Conservation (phyloP, 1,139 yeast species). For the Pichia inconspicua region DNA sequence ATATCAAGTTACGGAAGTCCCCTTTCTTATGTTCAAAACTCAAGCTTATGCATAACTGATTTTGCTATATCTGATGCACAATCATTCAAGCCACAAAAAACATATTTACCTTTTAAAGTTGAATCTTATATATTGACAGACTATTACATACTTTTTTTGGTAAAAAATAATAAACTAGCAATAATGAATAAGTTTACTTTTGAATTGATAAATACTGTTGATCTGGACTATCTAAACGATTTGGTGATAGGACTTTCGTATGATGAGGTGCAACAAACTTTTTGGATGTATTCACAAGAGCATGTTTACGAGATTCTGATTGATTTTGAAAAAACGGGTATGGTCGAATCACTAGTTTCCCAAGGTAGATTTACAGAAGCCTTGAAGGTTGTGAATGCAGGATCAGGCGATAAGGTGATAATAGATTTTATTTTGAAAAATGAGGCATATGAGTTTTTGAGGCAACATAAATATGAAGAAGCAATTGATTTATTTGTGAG, state of each 20-base stretch:
- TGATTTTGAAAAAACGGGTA: constrained; percentile 59
- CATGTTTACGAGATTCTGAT: constrained; percentile 62
- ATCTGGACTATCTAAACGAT: not conserved
- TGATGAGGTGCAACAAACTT: constrained; percentile 49
- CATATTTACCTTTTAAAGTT: constrained; percentile 16
- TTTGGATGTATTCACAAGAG: constrained; percentile 49
- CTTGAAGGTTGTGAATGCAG: constrained; percentile 30
- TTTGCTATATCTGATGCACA: not conserved
- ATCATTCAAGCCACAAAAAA: not conserved
- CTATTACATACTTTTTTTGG: constrained; percentile 44
- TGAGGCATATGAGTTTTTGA: constrained; percentile 53
- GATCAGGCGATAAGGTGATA: constrained; percentile 30
- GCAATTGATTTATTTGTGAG: constrained; percentile 62
- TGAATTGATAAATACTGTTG: constrained; percentile 20
- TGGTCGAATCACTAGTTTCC: constrained; percentile 68
- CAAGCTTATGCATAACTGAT: not conserved
- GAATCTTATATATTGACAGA: constrained; percentile 28
- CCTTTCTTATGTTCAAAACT: not conserved
- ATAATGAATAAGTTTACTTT: constrained; percentile 46
- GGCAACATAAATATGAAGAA: constrained; percentile 30
- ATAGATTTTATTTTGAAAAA: constrained; percentile 51
- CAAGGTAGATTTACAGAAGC: constrained; percentile 66
- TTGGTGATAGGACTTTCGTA: constrained; percentile 48
- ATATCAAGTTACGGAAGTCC: not conserved
- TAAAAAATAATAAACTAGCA: constrained; percentile 33